These are phyloP conservation scores for Crepidotus sp. DNA, from an alignment of 1,284 basidiomycete species.

Conservation along the genomic window DNA sequence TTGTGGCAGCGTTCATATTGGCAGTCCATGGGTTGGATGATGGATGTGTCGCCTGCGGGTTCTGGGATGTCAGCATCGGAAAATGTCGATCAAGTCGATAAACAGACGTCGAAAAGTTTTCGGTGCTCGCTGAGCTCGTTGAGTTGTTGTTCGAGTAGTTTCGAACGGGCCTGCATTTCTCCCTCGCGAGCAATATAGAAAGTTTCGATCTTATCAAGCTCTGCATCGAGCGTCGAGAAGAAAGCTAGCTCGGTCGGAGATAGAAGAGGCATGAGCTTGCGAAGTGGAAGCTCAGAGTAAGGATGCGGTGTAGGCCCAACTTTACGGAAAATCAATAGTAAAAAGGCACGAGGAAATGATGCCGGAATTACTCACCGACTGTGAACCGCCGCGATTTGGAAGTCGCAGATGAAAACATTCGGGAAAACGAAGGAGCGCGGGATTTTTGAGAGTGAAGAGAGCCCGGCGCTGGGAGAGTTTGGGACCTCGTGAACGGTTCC, in stretches of 20 bases:
- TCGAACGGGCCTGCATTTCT: slow-evolving; percentile 51
- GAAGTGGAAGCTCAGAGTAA: slow-evolving; percentile 19
- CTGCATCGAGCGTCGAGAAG: slow-evolving; percentile 64
- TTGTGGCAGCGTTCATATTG: not conserved
- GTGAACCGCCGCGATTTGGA: slow-evolving; percentile 7
- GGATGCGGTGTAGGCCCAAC: slow-evolving; percentile 12
- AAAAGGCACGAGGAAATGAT: not conserved
- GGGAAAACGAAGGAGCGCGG: slow-evolving; percentile 7
- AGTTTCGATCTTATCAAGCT: slow-evolving; percentile 74
- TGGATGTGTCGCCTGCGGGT: slow-evolving; percentile 9
- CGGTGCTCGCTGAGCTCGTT: slow-evolving; percentile 67
- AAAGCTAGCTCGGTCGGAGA: slow-evolving; percentile 59
- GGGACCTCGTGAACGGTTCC: not conserved
- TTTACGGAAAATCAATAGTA: not conserved
- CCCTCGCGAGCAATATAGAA: slow-evolving; percentile 75
- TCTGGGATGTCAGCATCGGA: not conserved
- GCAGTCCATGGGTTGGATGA: slow-evolving; percentile 7
- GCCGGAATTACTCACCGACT: not conserved
- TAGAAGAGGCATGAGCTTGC: slow-evolving; percentile 43
- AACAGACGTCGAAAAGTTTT: slow-evolving; percentile 52
- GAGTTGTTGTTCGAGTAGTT: slow-evolving; percentile 59
- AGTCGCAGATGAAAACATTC: slow-evolving; percentile 10
- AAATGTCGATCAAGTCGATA: not conserved
- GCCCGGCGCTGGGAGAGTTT: slow-evolving; percentile 1
- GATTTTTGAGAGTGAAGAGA: not conserved